Evolutionary conservation across 2,329 filamentous ascomycete species (phyloP).

Genomic region (Orbilia oligospora): DNA sequence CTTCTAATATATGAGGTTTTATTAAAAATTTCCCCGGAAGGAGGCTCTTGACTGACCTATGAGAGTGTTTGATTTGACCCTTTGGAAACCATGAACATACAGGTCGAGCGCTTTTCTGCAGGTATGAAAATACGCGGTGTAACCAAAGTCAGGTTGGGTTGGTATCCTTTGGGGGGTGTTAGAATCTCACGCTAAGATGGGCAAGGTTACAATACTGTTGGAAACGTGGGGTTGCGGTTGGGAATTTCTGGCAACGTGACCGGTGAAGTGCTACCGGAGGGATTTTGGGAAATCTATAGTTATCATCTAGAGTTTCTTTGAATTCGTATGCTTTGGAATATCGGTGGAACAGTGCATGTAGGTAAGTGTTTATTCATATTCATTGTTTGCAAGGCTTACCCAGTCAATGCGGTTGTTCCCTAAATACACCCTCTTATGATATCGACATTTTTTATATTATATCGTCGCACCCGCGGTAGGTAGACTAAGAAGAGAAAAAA

Average conservation of each 20-base stretch:
- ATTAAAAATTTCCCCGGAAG: background rate
- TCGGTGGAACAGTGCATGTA: background rate
- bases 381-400: background rate
- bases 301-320: conserved; percentile 5
- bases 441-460: conserved; percentile 30
- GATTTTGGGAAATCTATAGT: background rate
- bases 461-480: conserved; percentile 18
- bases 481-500: conserved; percentile 4
- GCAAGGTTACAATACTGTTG: conserved; percentile 21
- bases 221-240: conserved; percentile 28
- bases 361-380: background rate
- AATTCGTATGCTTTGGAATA: background rate
- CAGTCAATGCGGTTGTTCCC: conserved; percentile 14
- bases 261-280: background rate
- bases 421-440: background rate
- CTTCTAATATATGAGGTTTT: conserved; percentile 9
- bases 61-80: background rate
- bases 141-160: conserved; percentile 11
- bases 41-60: conserved; percentile 5
- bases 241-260: conserved; percentile 2
- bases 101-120: conserved; percentile 3
- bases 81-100: background rate
- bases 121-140: conserved; percentile 22
- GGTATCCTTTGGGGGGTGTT: conserved; percentile 7
- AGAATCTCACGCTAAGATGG: conserved; percentile 19